phyloP scores from a whole-genome alignment of 2,329 filamentous ascomycete species.

The Talaromyces albobiverticillius region DNA sequence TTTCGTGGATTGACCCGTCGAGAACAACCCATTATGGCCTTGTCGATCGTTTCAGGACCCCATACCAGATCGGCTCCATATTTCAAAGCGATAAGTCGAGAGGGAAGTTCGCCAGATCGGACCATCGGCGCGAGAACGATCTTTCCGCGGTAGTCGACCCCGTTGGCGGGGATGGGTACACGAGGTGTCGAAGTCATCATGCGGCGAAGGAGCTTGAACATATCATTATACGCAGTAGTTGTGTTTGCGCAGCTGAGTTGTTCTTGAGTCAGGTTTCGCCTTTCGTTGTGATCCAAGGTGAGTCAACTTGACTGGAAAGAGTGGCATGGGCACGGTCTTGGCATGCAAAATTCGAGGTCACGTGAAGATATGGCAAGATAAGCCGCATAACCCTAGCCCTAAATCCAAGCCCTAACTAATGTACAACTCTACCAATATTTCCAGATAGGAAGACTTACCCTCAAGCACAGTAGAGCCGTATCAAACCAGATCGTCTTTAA shows the following conservation, averaged over 20 bases:
- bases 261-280: background rate
- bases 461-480: too few relatives aligned
- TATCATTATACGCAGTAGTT: constrained; percentile 19
- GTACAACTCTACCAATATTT: too few relatives aligned
- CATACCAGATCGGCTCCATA: constrained; percentile 97
- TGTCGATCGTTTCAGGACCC: constrained; percentile 95
- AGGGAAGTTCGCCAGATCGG: constrained; percentile 91
- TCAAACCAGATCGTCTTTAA: too few relatives aligned
- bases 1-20: constrained; percentile 73
- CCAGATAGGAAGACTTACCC: too few relatives aligned
- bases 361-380: constrained; percentile 18
- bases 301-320: background rate
- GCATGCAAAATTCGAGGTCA: constrained; percentile 16
- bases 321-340: background rate
- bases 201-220: constrained; percentile 45
- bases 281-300: background rate
- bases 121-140: constrained; percentile 97
- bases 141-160: constrained; percentile 91
- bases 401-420: too few relatives aligned
- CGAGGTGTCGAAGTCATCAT: constrained; percentile 59
- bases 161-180: constrained; percentile 80
- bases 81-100: constrained; percentile 80
- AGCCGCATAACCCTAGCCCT: background rate
- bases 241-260: background rate
- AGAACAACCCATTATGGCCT: constrained; percentile 82